phyloP scores from a whole-genome alignment of 495 filamentous ascomycete genomes.

The Annulohypoxylon moriforme region DNA sequence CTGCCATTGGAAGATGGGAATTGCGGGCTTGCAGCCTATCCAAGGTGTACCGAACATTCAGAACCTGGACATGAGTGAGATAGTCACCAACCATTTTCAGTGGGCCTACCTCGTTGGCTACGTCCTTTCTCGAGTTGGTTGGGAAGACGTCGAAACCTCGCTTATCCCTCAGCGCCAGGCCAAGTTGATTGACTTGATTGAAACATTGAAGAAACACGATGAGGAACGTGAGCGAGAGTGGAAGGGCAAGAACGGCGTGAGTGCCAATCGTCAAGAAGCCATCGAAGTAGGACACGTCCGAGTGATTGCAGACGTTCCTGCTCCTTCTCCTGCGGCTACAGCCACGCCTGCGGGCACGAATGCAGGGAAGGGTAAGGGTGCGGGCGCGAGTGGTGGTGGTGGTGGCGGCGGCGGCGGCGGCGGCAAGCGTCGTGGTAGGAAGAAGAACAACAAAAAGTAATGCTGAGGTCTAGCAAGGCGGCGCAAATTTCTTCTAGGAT shows the following conservation, averaged over 20 bases:
- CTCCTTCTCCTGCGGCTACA: too few relatives aligned
- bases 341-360: too few relatives aligned
- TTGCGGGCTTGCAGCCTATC: constrained; percentile 67
- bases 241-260: constrained; percentile 5
- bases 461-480: not conserved
- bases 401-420: too few relatives aligned
- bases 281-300: not conserved
- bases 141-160: constrained; percentile 63
- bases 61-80: constrained; percentile 66
- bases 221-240: constrained; percentile 36
- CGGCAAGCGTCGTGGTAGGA: not conserved
- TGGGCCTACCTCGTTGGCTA: constrained; percentile 66
- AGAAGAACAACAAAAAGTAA: constrained; percentile 23
- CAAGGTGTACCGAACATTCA: constrained; percentile 65
- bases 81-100: constrained; percentile 64
- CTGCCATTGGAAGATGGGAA: constrained; percentile 64
- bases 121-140: constrained; percentile 65
- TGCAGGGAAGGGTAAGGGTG: too few relatives aligned
- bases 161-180: constrained; percentile 58
- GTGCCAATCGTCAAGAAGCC: constrained; percentile 13
- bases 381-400: too few relatives aligned
- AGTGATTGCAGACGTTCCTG: not conserved
- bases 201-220: constrained; percentile 45
- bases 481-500: not conserved
- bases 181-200: constrained; percentile 31